These are phyloP conservation scores for Spirogloea muscicola DNA, from an alignment of 139 green algal genomes.

Conservation along the genomic window DNA sequence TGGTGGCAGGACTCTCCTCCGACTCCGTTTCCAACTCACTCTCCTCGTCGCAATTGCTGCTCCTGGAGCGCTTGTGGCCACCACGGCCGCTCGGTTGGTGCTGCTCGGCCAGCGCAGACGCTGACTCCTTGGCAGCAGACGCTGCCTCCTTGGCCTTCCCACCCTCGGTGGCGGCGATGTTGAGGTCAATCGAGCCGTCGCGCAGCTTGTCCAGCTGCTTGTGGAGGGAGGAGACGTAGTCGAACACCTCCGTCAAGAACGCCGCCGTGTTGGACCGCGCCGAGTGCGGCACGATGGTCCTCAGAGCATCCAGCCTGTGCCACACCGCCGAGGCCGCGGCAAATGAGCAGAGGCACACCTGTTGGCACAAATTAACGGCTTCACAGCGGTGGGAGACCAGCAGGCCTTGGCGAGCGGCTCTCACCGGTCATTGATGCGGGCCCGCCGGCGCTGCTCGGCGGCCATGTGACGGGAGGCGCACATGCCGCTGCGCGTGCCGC, in stretches of 20 bases:
- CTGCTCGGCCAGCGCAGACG: neutral
- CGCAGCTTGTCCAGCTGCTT: constrained; percentile 27
- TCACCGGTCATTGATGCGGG: constrained; percentile 40
- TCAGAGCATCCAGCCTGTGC: constrained; percentile 34
- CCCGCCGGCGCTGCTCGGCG: constrained; percentile 25
- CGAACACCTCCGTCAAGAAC: constrained; percentile 38
- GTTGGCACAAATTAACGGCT: no score
- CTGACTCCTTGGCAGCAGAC: neutral
- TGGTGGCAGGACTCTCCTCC: neutral
- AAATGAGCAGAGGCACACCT: neutral
- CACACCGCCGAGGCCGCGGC: neutral
- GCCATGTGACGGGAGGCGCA: constrained; percentile 38
- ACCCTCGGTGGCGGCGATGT: constrained; percentile 18
- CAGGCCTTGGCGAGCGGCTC: no score
- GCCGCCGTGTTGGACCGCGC: constrained; percentile 33
- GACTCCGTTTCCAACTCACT: constrained; percentile 34
- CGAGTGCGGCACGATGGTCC: constrained; percentile 34
- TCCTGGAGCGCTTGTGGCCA: constrained; percentile 11
- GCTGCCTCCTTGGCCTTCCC: neutral
- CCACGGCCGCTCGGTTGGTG: neutral
- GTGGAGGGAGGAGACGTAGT: constrained; percentile 33
- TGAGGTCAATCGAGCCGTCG: constrained; percentile 18
- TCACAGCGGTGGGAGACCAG: no score
- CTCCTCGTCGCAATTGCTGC: constrained; percentile 19
- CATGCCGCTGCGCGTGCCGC: constrained; percentile 19